phyloP scores from a whole-genome alignment of 768 basidiomycete genomes.

The Boletus barrowsii region DNA sequence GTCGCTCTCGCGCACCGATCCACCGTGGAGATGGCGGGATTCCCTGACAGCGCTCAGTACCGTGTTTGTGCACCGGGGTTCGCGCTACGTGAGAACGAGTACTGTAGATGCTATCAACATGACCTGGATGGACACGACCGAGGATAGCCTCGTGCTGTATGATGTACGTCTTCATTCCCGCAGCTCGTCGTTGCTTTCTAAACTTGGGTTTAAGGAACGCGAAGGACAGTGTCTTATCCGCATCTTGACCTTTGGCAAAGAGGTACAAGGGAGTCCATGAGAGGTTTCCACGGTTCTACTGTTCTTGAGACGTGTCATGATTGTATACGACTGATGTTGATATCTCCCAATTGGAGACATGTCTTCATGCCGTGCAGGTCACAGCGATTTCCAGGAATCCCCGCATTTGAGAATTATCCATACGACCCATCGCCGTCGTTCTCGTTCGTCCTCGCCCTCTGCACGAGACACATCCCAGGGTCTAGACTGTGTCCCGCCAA shows the following conservation, averaged over 20 bases:
- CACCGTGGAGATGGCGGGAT: constrained; percentile 34
- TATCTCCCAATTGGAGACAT: neutral
- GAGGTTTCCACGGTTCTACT: neutral
- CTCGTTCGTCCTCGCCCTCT: constrained; percentile 60
- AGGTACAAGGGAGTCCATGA: constrained; percentile 16
- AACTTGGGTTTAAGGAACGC: constrained; percentile 23
- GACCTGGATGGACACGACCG: constrained; percentile 52
- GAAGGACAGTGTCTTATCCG: constrained; percentile 34
- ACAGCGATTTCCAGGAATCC: neutral
- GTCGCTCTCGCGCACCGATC: constrained; percentile 23
- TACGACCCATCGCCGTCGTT: constrained; percentile 68
- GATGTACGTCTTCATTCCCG: constrained; percentile 38
- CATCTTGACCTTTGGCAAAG: constrained; percentile 31
- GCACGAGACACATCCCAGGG: constrained; percentile 51
- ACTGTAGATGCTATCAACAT: constrained; percentile 46
- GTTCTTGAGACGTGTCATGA: neutral
- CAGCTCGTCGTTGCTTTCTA: neutral
- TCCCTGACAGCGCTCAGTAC: constrained; percentile 25
- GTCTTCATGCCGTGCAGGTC: too few species aligned
- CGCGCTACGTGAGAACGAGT: constrained; percentile 30
- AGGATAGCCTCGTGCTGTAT: constrained; percentile 59
- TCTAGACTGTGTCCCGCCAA: constrained; percentile 37
- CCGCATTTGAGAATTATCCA: constrained; percentile 61
- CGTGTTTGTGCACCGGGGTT: constrained; percentile 25
- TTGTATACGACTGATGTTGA: neutral